Base-by-base conservation (phyloP, 169 alveolate species). In the Plasmodium sp. region DNA sequence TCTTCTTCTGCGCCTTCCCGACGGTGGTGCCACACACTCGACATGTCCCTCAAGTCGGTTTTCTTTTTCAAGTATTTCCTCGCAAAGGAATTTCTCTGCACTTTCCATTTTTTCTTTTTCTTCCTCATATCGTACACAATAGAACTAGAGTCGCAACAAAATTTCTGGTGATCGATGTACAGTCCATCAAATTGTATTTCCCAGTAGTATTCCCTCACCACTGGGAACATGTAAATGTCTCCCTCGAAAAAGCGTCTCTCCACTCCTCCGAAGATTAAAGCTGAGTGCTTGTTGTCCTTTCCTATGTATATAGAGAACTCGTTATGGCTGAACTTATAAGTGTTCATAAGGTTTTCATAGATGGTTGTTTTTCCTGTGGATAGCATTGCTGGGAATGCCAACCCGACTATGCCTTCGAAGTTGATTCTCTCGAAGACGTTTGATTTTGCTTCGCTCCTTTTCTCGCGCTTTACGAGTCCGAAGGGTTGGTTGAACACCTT, bases 341-440 rank as follows among this genome's bases (percentile, higher is more conserved):
- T 16, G 45, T 72, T 12, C 84, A 81, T 74, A 12, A 62, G 22
- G 72, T 81, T 74, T 93, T 74, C 95, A 77, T 97, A 96, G 12
- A 97, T 74, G 34, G 98, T 91, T 67, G 85, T 56, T 72, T 94
- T 92, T 48, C 97, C 96, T 45, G 97, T 95, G 39, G 95, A 93
- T 39, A 98, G 94, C 97, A 98, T 95, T 36, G 95, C 97, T n/a
- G 98, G 97, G 82, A 98, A 98, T 18, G 97, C 99, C 58, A 98
- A 83, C 0, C 99, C 99, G 41, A 98, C 96, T 18, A 98, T 97
- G 10, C 99, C 99, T 94, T 97, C 97, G 91, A 98, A 97, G 41
- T 96, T 95, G 22, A 97, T 96, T 14, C 90, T 83, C 93, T 96
- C 93, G 41, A 83, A 81, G 18, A 71, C 84, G 51, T 56, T 92